phyloP scores from a whole-genome alignment of 2,329 filamentous ascomycete species.

The Xenoacremonium recifei region DNA sequence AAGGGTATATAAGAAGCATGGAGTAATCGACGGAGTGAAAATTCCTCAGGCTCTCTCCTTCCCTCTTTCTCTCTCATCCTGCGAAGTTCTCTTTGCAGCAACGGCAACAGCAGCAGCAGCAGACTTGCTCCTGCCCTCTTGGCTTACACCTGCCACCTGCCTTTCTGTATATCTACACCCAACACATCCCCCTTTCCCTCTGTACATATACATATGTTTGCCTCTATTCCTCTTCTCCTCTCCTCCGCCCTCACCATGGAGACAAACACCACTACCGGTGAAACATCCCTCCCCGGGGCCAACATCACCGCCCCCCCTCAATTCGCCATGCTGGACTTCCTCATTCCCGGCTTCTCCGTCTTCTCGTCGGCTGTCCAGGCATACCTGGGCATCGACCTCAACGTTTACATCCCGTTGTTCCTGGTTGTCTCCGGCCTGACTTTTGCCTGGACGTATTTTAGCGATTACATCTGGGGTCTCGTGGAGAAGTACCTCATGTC shows the following conservation, averaged over 20 bases:
- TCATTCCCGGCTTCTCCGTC: constrained; percentile 65
- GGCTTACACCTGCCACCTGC: not conserved
- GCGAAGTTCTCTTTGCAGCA: too few relatives aligned
- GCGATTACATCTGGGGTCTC: constrained; percentile 44
- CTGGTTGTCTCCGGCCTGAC: constrained; percentile 47
- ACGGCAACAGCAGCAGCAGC: too few relatives aligned
- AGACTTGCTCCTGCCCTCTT: not conserved
- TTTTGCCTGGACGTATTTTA: constrained; percentile 54
- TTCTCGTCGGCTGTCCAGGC: constrained; percentile 51
- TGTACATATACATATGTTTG: not conserved
- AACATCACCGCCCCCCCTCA: constrained; percentile 28
- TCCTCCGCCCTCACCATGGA: constrained; percentile 21
- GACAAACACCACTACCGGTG: constrained; percentile 15
- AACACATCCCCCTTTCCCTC: not conserved
- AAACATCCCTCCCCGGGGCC: not conserved
- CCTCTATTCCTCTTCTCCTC: constrained; percentile 1
- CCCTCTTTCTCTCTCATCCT: too few relatives aligned
- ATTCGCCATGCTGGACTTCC: constrained; percentile 55
- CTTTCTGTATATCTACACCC: not conserved
- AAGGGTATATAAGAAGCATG: constrained; percentile 1
- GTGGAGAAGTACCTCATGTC: constrained; percentile 60
- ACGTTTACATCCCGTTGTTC: constrained; percentile 59
- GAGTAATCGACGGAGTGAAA: too few relatives aligned
- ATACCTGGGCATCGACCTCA: constrained; percentile 61
- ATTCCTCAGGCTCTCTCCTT: too few relatives aligned